Base-by-base conservation (phyloP, 345 rosid genomes). In the Citrus mangshanensis region DNA sequence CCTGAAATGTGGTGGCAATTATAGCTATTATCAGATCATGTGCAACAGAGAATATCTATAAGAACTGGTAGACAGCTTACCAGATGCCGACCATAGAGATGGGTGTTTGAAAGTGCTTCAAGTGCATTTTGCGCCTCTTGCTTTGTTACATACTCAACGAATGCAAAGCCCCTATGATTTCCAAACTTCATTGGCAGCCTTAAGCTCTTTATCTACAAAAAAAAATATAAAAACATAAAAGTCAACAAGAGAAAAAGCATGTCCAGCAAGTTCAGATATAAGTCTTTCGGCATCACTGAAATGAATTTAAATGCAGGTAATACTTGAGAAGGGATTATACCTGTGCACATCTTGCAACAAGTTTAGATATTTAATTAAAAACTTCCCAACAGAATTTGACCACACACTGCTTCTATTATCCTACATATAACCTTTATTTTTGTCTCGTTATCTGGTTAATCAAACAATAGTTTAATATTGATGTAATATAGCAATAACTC, bases 81-180 rank as follows among this genome's bases (percentile, higher is more conserved):
- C 94, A 93, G 81, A 84, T 90, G 98, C 68, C 98, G 93, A 62
- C 97, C 98, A 27, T 94, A 96, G 25, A 94, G 82, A 87, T 94
- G 98, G 75, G 97, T 94, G 86, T 79, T 89, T 38, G 94, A 82
- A 74, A 91, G 92, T 51, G 94, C 85, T 61, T 91, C 77, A 68
- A 87, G 80, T 34, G 99, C 99, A 81, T 90, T 96, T 75, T 83
- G 87, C 4, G 98, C 94, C 82, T 96, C 99, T 86, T 94, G 97
- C 85, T 96, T 96, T 27, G 99, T 91, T 69, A 94, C 84, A 58
- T 78, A 94, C 84, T 94, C 98, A 71, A 96, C 93, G 67, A 94
- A 94, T 8, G 93, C 98, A 84, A 82, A 96, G 40, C 99, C 99
- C 70, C 97, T 88, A 74, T 83, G 94, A 83, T 82, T 87, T 84